phyloP scores from a whole-genome alignment of 2,329 filamentous ascomycete genomes.

The Septoria linicola region DNA sequence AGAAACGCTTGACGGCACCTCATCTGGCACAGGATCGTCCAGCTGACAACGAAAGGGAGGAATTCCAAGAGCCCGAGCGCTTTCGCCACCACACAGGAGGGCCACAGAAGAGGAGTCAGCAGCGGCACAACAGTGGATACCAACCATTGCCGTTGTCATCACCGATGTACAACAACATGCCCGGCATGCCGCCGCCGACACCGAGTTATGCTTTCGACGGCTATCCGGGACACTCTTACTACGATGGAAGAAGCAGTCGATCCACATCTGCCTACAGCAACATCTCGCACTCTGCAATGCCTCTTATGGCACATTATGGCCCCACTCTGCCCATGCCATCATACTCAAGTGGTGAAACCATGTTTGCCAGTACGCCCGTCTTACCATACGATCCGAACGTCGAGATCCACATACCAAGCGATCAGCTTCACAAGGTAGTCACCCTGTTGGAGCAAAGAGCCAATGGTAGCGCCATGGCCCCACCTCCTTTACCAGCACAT shows the following conservation, averaged over 20 bases:
- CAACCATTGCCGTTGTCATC: too few relatives aligned
- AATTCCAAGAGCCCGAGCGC: background rate
- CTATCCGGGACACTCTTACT: background rate
- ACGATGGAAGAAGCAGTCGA: slow-evolving; percentile 19
- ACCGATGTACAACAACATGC: slow-evolving; percentile 9
- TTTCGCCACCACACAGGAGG: slow-evolving; percentile 4
- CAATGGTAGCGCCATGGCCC: slow-evolving; percentile 25
- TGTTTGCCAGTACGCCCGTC: too few relatives aligned
- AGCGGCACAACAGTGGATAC: background rate
- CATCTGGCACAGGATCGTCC: slow-evolving; percentile 1
- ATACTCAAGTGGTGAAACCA: background rate
- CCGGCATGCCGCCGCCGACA: slow-evolving; percentile 25
- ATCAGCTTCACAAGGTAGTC: slow-evolving; percentile 32
- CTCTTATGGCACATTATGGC: slow-evolving; percentile 1
- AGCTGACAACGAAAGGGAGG: background rate
- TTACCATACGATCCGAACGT: background rate
- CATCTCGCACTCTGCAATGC: slow-evolving; percentile 19
- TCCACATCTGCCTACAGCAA: slow-evolving; percentile 29
- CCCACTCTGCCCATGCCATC: background rate
- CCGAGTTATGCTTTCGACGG: slow-evolving; percentile 13
- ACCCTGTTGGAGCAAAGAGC: slow-evolving; percentile 1
- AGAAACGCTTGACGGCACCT: slow-evolving; percentile 1
- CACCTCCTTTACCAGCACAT: slow-evolving; percentile 31
- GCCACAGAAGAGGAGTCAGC: background rate
- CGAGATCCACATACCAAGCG: slow-evolving; percentile 31